These are phyloP conservation scores for Trichophyton equinum DNA, from an alignment of 2,329 filamentous ascomycete species.

Conservation along the genomic window DNA sequence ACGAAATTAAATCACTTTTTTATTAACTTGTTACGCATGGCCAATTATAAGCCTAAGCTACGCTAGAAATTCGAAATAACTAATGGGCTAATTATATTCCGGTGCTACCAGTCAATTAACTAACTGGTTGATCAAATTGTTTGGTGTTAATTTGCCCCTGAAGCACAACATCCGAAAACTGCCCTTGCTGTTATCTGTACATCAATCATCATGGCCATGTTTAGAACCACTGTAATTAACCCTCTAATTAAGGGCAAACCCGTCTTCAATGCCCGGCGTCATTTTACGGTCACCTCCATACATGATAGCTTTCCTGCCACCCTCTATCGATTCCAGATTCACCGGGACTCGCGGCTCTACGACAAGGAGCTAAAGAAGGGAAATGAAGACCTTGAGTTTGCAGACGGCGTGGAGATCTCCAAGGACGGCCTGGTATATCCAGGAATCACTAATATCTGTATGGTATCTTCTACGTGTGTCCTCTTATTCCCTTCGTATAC, in stretches of 20 bases:
- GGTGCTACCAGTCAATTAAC: no score
- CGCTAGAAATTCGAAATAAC: no score
- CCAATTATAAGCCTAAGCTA: no score
- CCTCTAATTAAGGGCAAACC: not conserved
- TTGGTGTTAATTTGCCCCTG: no score
- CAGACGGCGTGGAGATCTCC: conserved; percentile 3
- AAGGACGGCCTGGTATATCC: conserved; percentile 6
- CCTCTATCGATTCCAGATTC: conserved; percentile 9
- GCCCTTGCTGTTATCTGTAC: no score
- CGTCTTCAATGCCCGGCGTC: not conserved
- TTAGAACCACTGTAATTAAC: no score
- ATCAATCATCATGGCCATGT: no score
- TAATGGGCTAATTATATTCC: no score
- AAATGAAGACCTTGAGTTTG: conserved; percentile 7
- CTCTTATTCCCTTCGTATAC: not conserved
- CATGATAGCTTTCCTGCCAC: conserved; percentile 9
- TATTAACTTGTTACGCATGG: no score
- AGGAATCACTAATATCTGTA: not conserved
- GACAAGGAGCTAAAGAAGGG: conserved; percentile 8
- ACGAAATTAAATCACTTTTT: no score
- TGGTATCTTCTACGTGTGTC: not conserved
- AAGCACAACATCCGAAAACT: no score
- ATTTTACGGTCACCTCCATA: conserved; percentile 1
- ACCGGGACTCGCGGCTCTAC: conserved; percentile 6
- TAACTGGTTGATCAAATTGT: no score